Evolutionary conservation across 192 early-diverging fungal species (phyloP), one percentile per base, ranked within the genome.

Genomic region (Helicostylum pulchrum): DNA sequence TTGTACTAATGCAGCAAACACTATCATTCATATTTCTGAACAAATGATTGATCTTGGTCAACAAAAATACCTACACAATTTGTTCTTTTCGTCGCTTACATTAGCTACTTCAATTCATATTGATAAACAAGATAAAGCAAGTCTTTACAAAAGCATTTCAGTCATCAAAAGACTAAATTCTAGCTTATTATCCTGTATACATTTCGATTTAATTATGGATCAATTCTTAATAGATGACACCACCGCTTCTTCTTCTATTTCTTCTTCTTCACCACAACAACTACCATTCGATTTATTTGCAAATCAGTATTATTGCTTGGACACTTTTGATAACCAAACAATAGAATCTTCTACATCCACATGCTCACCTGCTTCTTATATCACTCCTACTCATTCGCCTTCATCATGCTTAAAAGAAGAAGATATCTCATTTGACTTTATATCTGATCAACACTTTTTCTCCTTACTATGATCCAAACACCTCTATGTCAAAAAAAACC

Each of bases 21-120:
- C 52, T 17, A 71, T 75, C n/a, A 67, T 68, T 31, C 68, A 75
- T n/a, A 64, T 75, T 21, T 65, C 68, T 53, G 74, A 70, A 47
- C 68, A 75, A 44, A 75, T 75, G 74, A 15, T 67, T 20, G 57
- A 59, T 19, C 43, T 43, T 8, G 19, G 36, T 21, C 57, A 59
- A 15, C 19, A 26, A 3, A 59, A 23, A 14, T 59, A 15, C 23
- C 20, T 59, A 26, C 8, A 59, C 43, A 59, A 59, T 44, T 3
- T 59, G 2, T 59, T 59, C 21, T 45, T 15, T 21, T 59, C 39
- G 20, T 59, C 57, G 0, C 19, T 59, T 10, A 45, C 57, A 59
- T 21, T 59, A 6, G 42, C 57, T 19, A 59, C 57, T 4, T 59
- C 57, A 5, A 44, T 59, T 21, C 57, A 59, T 45, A 15, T 59